Evolutionary conservation across 129 eudicot species (phyloP), one percentile per base, ranked within the genome.

Genomic region (Lactuca sativa): DNA sequence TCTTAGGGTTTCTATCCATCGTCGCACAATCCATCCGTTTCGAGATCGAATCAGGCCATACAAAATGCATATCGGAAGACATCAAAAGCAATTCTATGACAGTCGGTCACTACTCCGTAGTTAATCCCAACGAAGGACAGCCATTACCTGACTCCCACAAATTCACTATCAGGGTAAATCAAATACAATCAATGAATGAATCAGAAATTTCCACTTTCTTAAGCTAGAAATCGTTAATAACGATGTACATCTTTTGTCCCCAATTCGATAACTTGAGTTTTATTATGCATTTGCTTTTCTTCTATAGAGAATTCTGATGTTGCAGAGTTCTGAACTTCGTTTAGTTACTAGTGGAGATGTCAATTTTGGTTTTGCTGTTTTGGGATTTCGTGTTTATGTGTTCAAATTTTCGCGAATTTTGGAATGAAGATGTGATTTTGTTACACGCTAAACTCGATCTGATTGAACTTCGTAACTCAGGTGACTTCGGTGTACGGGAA

Each of bases 1-100:
- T 74, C 32, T 30, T 80, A 51, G 82, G 81, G 54, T 54, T 81
- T 74, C 41, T 84, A 12, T 62, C 76, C 56, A 67, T 52, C n/a
- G 44, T 73, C 59, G 81, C 74, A 9, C 86, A 78, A 58, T 83
- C 99, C 16, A 65, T 95, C 54, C 82, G 93, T 17, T 95, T 95
- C 77, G 97, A 95, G 61, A 90, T 90, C 32, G 82, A 87, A 59
- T 90, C 97, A 5, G 93, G 97, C 12, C 84, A 65, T 61, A 85
- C 93, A 25, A 95, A 90, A 82, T 95, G 99, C 82, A 95, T 95
- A 67, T 52, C 95, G 48, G 99, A 93, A 82, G 95, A 93, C 31
- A 87, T 93, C 63, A 93, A 85, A 80, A 69, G 59, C 78, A 87
- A 87, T 76, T 79, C 93, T 4, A 95, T 95, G 97, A 82, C 99